A percentile compares a stretch with the other conserved stretches of the same genome.
phyloP scores from a whole-genome alignment of 352 stramenopile species.

The Bremia lactucae region DNA sequence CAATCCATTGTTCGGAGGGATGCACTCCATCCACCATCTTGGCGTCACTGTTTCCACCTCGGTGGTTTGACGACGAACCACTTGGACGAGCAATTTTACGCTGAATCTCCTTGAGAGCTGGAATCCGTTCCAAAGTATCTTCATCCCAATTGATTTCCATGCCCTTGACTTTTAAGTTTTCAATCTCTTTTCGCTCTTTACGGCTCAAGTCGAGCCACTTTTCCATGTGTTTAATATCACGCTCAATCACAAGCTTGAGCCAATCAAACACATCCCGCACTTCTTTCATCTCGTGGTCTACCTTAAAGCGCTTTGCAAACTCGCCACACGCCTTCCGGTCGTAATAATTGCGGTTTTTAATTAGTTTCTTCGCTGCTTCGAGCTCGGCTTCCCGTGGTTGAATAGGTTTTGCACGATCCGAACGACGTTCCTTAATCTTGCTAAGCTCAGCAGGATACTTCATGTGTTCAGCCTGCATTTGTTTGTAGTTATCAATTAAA shows the following conservation, averaged over 20 bases:
- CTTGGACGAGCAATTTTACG: constrained; percentile 61
- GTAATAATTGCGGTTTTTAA: constrained; percentile 86
- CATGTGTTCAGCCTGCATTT: constrained; percentile 77
- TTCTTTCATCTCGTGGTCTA: constrained; percentile 75
- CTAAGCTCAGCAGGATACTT: constrained; percentile 77
- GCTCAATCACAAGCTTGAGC: constrained; percentile 63
- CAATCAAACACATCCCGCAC: constrained; percentile 80
- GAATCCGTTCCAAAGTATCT: constrained; percentile 76
- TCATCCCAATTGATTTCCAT: constrained; percentile 82
- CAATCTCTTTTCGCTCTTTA: constrained; percentile 82
- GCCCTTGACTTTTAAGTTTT: constrained; percentile 72
- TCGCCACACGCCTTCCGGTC: constrained; percentile 71
- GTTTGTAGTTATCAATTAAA: constrained; percentile 82
- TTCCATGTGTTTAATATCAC: constrained; percentile 80
- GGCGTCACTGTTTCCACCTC: constrained; percentile 25
- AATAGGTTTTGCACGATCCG: constrained; percentile 59
- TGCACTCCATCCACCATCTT: constrained; percentile 62
- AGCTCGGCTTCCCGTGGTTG: constrained; percentile 61
- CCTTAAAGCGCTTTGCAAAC: constrained; percentile 75
- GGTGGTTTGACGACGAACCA: constrained; percentile 26
- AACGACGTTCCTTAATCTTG: constrained; percentile 72
- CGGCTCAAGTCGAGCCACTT: constrained; percentile 74
- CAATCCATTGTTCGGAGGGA: constrained; percentile 80
- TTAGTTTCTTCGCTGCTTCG: constrained; percentile 59
- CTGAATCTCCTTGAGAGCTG: constrained; percentile 77